Base-by-base conservation (phyloP, 2,329 filamentous ascomycete genomes). In the Akanthomyces uredinophilus region DNA sequence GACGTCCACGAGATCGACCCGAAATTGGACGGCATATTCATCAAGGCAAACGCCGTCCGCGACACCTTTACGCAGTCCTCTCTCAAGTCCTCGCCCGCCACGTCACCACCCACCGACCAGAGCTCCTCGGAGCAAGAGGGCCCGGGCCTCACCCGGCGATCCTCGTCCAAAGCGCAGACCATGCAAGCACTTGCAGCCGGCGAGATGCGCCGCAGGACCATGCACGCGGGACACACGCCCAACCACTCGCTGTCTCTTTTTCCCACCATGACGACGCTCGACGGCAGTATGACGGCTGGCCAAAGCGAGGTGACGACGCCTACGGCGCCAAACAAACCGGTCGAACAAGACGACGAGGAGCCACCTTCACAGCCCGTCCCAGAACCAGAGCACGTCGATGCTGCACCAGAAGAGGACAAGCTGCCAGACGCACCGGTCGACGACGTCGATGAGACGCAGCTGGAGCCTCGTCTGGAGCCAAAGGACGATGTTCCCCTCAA, bases 161-260 rank as follows among this genome's bases (percentile, higher is more conserved):
- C 65, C 1, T 73, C 72, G 2, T 73, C 77, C 5, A 78, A 76
- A 58, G 74, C 77, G 41, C 72, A 77, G 57, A 80, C 80, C 3
- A 70, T 81, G 57, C 73, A 81, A 64, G 76, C 76, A 10, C 73
- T 84, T 41, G 75, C 75, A 27, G 80, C 79, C 8, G 75, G 79
- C 6, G 83, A 81, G 67, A 75, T 77, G 49, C 76, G 74, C 54
- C 78, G 85, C 50, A 78, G 86, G 46, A 85, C 79, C 0, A 83
- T 87, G 79, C 81, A 87, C 70, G 85, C 85, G 22, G 85, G 85
- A 1, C 85, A 87, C 70, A 87, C 85, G 1, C 85, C 85, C 7
- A 86, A 79, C 56, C 84, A 86, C 68, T 85, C 83, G 1, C 73
- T 85, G 13, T 84, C 84, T 5, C 71, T 80, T 2, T 71, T 84